Conservation (phyloP, 257 asterid genomes). For the Mitragyna speciosa region DNA sequence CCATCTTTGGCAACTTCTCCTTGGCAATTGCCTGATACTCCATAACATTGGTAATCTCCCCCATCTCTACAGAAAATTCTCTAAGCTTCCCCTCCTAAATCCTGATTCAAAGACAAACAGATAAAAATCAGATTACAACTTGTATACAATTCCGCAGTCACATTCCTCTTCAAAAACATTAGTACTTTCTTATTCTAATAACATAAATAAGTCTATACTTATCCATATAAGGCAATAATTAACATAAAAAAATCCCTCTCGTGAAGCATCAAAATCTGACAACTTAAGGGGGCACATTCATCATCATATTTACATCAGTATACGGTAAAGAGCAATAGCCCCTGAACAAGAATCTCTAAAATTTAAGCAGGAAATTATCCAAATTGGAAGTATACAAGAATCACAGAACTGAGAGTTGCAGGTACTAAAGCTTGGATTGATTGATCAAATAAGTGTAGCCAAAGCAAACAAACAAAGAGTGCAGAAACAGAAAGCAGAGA, state of each 20-base stretch:
- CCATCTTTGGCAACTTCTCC: slow-evolving; percentile 90
- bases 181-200: background rate
- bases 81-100: slow-evolving; percentile 24
- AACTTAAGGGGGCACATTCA: slow-evolving; percentile 1
- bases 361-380: background rate
- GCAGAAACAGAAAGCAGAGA: slow-evolving; percentile 10
- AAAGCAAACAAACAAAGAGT: background rate
- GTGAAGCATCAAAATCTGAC: background rate
- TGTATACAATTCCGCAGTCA: background rate
- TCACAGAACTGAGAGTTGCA: background rate
- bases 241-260: background rate
- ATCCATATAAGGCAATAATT: background rate
- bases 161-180: background rate
- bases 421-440: background rate
- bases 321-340: background rate
- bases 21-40: slow-evolving; percentile 92
- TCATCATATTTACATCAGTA: background rate
- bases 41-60: slow-evolving; percentile 63
- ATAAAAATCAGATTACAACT: background rate
- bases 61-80: slow-evolving; percentile 42
- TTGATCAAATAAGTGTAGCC: background rate
- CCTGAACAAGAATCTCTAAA: background rate
- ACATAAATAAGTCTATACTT: background rate
- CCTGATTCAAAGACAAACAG: slow-evolving; percentile 8
- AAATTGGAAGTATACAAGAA: background rate